Conservation (phyloP, 192 early-diverging fungal genomes). For the Umbelopsis vinacea region DNA sequence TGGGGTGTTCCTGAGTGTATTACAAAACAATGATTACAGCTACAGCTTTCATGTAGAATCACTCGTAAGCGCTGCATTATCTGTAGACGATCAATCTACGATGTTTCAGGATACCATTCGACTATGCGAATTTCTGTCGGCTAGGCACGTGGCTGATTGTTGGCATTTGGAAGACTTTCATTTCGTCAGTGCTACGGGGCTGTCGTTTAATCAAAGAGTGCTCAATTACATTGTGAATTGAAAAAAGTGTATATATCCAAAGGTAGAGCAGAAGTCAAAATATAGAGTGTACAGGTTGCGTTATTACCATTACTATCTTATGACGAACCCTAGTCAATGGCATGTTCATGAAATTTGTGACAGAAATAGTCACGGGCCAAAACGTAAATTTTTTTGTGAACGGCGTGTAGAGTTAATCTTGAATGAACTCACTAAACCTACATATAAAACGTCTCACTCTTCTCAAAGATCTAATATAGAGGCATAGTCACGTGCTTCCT, state of each 20-base stretch:
- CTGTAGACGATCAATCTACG: background rate
- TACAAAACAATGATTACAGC: background rate
- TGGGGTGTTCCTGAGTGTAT: background rate
- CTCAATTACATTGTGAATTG: background rate
- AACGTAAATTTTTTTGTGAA: too few species aligned
- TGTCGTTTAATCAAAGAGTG: background rate
- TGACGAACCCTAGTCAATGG: too few species aligned
- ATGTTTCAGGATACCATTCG: background rate
- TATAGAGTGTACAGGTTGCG: too few species aligned
- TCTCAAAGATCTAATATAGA: too few species aligned
- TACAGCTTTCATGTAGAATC: constrained; percentile 1
- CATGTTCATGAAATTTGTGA: too few species aligned
- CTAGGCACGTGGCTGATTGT: background rate
- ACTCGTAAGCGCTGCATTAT: background rate
- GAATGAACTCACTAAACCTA: too few species aligned
- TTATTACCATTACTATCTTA: too few species aligned
- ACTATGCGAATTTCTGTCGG: background rate
- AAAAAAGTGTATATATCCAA: background rate
- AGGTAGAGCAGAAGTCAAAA: too few species aligned
- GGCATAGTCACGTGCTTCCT: too few species aligned
- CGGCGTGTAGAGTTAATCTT: too few species aligned
- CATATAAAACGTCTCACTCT: too few species aligned
- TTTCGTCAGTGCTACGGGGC: background rate
- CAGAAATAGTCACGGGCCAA: too few species aligned
- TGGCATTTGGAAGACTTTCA: constrained; percentile 8